A percentile compares a stretch with the other conserved stretches of the same genome.
Conservation (phyloP, 2,329 filamentous ascomycete genomes). For the Colletotrichum camelliae region DNA sequence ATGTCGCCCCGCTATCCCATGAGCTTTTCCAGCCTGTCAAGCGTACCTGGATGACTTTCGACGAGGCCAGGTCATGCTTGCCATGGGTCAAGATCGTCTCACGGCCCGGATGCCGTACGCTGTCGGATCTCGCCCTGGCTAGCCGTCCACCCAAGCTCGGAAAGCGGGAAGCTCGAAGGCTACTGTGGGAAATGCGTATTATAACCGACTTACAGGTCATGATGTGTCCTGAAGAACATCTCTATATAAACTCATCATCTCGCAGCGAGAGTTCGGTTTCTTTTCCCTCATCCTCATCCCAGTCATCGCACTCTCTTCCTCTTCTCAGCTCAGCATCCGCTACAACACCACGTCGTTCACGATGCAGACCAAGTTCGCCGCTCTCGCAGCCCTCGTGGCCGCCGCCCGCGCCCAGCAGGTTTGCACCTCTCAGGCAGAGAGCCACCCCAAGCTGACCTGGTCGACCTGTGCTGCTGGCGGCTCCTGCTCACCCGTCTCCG, state of each 20-base stretch:
- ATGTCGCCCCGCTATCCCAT: not conserved
- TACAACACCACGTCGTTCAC: constrained; percentile 5
- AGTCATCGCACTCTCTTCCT: not conserved
- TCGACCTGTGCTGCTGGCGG: constrained; percentile 56
- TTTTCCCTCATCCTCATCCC: constrained; percentile 2
- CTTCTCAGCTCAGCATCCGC: not conserved
- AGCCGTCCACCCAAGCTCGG: not conserved
- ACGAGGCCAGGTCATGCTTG: not conserved
- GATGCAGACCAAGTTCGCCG: constrained; percentile 35
- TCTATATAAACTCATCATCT: constrained; percentile 5
- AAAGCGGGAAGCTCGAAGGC: not conserved
- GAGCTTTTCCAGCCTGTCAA: not conserved
- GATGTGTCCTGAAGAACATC: not conserved
- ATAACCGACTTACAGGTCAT: not conserved
- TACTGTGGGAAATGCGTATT: not conserved
- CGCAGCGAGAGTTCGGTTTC: not conserved
- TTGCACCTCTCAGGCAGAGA: constrained; percentile 52
- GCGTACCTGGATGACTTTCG: not conserved
- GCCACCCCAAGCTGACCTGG: constrained; percentile 59
- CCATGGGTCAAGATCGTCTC: not conserved
- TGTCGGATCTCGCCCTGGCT: not conserved
- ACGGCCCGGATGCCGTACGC: constrained; percentile 15
- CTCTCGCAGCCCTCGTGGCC: constrained; percentile 46
- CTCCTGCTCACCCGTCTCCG: constrained; percentile 53
- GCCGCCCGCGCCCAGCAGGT: constrained; percentile 54